phyloP scores from a whole-genome alignment of 1,284 basidiomycete genomes.

The Marasmius tenuissimus region DNA sequence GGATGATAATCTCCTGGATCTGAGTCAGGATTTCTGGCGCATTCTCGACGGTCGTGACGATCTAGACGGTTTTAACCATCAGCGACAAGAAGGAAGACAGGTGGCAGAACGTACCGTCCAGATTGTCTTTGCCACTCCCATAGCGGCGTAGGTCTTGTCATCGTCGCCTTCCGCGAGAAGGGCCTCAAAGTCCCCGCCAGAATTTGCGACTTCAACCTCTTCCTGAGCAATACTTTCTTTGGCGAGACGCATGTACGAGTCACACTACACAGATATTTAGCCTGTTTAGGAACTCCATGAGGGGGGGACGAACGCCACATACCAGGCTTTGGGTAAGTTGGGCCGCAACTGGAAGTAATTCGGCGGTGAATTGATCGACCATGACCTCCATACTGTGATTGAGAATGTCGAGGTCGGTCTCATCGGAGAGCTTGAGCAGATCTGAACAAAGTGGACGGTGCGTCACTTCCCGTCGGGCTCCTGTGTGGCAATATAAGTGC shows the following conservation, averaged over 20 bases:
- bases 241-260: slow-evolving; percentile 79
- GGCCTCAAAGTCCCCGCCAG: slow-evolving; percentile 44
- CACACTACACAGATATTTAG: slow-evolving; percentile 48
- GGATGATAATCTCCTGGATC: slow-evolving; percentile 81
- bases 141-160: slow-evolving; percentile 82
- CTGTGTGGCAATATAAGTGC: not conserved
- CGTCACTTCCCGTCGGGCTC: not conserved
- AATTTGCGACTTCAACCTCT: slow-evolving; percentile 43
- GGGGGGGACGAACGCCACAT: slow-evolving; percentile 25
- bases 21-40: slow-evolving; percentile 77
- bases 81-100: not conserved
- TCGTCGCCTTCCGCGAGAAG: slow-evolving; percentile 62
- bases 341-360: slow-evolving; percentile 84
- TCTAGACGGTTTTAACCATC: slow-evolving; percentile 37
- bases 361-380: slow-evolving; percentile 83
- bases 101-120: slow-evolving; percentile 54
- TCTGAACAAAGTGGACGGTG: slow-evolving; percentile 41
- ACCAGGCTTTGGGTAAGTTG: slow-evolving; percentile 81
- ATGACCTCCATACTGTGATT: slow-evolving; percentile 83
- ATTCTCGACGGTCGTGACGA: slow-evolving; percentile 72
- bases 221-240: slow-evolving; percentile 63
- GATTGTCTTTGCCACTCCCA: slow-evolving; percentile 84
- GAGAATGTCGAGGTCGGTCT: slow-evolving; percentile 87
- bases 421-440: slow-evolving; percentile 83
- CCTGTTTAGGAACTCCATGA: too few species aligned